Evolutionary conservation across 164 flowering plant species (phyloP).

Genomic region (Piper longum): DNA sequence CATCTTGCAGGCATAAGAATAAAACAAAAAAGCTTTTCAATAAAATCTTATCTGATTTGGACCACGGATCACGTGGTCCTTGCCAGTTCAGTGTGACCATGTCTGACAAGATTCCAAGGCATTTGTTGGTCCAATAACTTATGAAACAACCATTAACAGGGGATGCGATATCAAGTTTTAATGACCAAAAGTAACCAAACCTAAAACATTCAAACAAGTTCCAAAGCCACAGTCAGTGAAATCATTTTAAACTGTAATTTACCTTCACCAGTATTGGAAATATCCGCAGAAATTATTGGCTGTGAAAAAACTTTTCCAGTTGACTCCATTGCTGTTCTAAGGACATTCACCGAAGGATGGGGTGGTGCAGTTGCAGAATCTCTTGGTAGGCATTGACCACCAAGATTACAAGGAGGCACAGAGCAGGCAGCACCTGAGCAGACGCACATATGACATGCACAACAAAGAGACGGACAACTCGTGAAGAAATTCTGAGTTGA

Average conservation of each 20-base stretch:
- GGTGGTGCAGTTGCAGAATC: constrained; percentile 6
- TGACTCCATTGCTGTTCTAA: constrained; percentile 41
- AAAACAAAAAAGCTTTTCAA: too few species aligned
- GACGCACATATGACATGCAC: constrained; percentile 19
- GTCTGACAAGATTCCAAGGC: too few species aligned
- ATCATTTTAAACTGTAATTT: not conserved
- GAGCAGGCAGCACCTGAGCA: constrained; percentile 22
- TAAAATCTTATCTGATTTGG: too few species aligned
- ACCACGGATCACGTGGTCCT: too few species aligned
- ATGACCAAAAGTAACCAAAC: too few species aligned
- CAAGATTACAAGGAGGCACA: constrained; percentile 18
- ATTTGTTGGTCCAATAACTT: too few species aligned
- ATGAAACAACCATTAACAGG: too few species aligned
- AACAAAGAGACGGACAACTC: constrained; percentile 1
- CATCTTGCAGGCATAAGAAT: too few species aligned
- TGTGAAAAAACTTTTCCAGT: constrained; percentile 46
- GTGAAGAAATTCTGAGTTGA: constrained; percentile 14
- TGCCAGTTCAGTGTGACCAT: too few species aligned
- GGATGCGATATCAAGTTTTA: too few species aligned
- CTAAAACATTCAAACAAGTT: too few species aligned
- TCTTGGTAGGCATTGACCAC: constrained; percentile 14
- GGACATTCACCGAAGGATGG: constrained; percentile 16
- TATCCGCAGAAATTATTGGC: constrained; percentile 9
- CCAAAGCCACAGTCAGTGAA: not conserved
- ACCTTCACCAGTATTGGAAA: constrained; percentile 20